Base-by-base conservation (phyloP, 768 basidiomycete genomes). In the Collybiopsis luxurians region DNA sequence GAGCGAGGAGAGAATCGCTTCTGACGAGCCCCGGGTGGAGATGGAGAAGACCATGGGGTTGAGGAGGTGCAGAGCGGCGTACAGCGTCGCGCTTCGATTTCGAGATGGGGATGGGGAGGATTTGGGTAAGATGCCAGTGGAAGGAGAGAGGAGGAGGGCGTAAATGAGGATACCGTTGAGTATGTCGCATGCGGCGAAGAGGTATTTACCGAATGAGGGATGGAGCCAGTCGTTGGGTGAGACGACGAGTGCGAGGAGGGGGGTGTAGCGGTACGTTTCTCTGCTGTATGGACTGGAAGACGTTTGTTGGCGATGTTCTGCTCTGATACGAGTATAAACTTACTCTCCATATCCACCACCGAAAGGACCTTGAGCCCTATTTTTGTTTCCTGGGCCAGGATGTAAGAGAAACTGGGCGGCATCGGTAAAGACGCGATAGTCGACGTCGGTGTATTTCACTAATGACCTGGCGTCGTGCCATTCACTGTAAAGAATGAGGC, bases 401-500 rank as follows among this genome's bases (percentile, higher is more conserved):
- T 76, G 65, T 26, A 83, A 68, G 30, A 92, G 65, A 66, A 91
- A 92, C 40, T 73, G 75, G 1, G 94, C 86, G 3, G 97, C 97
- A 69, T 98, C 96, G 45, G 83, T 90, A 76, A 98, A 97, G 63
- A 99, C 96, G 36, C 85, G 82, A 71, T 98, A 98, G 72, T 99
- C 97, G 61, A 98, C 80, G 71, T 99, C 97, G n/a, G 97, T 98
- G 68, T 98, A 99, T 71, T 95, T 95, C 23, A 98, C 86, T 28
- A 84, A 69, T 1, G 90, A 91, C 62, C 75, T 85, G 15, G 82
- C 82, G 64, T 97, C 94, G 58, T 95, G 93, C 84, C 90, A 93
- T 73, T 91, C 90, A 66, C 92, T 93, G 69, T 95, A 96, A 3
- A 87, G 67, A 56, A 96, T 87, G 43, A 96, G 81, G 4, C 67